A percentile compares a stretch with the other conserved stretches of the same genome.
Conservation (phyloP, 225 moss, liverwort and hornwort genomes). For the Anthoceros angustus region DNA sequence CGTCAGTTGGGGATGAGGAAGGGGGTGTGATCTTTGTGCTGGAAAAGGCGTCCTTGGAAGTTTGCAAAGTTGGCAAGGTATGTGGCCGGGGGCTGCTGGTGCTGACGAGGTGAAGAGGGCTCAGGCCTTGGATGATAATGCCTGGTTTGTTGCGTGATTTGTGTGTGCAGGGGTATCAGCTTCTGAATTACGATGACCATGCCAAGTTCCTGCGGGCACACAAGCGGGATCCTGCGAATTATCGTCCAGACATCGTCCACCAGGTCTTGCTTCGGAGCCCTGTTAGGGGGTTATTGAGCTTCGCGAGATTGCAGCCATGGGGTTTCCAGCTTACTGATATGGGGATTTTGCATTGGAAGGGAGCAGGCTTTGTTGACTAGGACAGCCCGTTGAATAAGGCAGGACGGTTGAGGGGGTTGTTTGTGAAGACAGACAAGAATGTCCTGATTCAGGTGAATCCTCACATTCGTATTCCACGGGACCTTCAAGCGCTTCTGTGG, state of each 20-base stretch:
- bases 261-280: conserved; percentile 28
- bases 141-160: conserved; percentile 1
- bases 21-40: conserved; percentile 71
- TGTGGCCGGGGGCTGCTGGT: background rate
- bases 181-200: conserved; percentile 88
- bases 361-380: conserved; percentile 69
- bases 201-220: conserved; percentile 78
- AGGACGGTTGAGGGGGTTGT: conserved; percentile 64
- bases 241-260: conserved; percentile 84
- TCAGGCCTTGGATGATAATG: background rate
- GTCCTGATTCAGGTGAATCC: conserved; percentile 92
- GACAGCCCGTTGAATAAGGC: conserved; percentile 95
- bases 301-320: background rate
- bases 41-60: conserved; percentile 83
- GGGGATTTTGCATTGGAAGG: conserved; percentile 4
- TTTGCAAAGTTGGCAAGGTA: conserved; percentile 92
- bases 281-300: background rate
- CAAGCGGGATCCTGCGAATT: conserved; percentile 70
- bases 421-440: conserved; percentile 89
- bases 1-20: conserved; percentile 13
- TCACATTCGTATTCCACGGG: conserved; percentile 89
- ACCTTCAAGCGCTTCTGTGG: conserved; percentile 98
- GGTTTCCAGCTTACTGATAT: background rate
- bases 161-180: conserved; percentile 65
- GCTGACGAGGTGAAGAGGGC: background rate